Evolutionary conservation across 2,329 filamentous ascomycete species (phyloP).

Genomic region (Fusarium agapanthi): DNA sequence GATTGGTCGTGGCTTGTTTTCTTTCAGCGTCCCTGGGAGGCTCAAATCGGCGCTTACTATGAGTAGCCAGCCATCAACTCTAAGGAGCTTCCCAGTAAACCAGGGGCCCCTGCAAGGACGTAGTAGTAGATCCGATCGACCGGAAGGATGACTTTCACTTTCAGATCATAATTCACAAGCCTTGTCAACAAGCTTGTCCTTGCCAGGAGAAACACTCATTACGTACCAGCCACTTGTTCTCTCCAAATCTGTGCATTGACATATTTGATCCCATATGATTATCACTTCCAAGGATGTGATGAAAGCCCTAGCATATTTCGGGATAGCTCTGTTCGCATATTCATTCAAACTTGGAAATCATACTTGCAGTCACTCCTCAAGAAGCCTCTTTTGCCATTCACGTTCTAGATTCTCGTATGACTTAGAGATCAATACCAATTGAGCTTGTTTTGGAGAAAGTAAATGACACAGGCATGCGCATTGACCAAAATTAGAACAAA

Average conservation of each 20-base stretch:
- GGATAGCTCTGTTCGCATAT: neutral
- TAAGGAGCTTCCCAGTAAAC: conserved; percentile 22
- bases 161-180: conserved; percentile 26
- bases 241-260: neutral
- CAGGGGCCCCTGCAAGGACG: conserved; percentile 28
- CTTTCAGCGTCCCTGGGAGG: conserved; percentile 23
- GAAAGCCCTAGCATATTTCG: neutral
- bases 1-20: conserved; percentile 10
- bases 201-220: neutral
- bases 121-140: conserved; percentile 39
- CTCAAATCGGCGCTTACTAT: conserved; percentile 39
- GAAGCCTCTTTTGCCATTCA: conserved; percentile 7
- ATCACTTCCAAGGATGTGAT: neutral
- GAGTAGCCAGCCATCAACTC: conserved; percentile 22
- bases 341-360: neutral
- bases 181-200: neutral
- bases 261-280: neutral
- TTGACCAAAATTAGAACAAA: conserved; percentile 14
- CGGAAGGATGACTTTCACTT: conserved; percentile 14
- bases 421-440: neutral
- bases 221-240: neutral
- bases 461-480: neutral
- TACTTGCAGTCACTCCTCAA: neutral
- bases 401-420: conserved; percentile 8
- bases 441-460: neutral